Percentiles rank a stretch among this genome's conserved stretches.
These are phyloP conservation scores for Psilocybe sp. DNA, from an alignment of 768 basidiomycete species.

Conservation along the genomic window DNA sequence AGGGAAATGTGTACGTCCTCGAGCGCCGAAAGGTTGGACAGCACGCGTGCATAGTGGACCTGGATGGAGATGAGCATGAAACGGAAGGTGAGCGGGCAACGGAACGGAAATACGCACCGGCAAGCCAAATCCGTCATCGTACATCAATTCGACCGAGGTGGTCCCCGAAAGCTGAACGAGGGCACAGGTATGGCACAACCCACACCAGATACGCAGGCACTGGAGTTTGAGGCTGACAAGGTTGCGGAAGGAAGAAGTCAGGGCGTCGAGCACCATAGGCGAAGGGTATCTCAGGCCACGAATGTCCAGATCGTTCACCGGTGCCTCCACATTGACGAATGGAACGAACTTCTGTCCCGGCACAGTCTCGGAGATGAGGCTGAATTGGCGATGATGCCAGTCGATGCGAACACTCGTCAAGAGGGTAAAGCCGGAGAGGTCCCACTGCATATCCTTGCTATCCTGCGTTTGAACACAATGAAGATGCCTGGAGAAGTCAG, in stretches of 20 bases:
- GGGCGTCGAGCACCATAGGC: conserved; percentile 23
- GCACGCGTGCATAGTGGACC: conserved; percentile 30
- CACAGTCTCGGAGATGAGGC: conserved; percentile 11
- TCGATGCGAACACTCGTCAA: conserved; percentile 24
- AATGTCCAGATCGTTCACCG: conserved; percentile 26
- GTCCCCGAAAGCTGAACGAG: conserved; percentile 21
- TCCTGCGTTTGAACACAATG: conserved; percentile 25
- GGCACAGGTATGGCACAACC: conserved; percentile 31
- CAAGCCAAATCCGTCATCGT: conserved; percentile 30
- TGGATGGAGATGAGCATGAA: conserved; percentile 7
- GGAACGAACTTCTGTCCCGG: conserved; percentile 14
- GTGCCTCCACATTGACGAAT: conserved; percentile 22
- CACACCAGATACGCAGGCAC: conserved; percentile 30
- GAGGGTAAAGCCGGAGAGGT: conserved; percentile 19
- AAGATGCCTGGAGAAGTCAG: conserved; percentile 20
- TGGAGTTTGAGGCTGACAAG: conserved; percentile 23
- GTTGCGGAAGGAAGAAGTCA: conserved; percentile 19
- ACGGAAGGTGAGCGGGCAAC: neutral
- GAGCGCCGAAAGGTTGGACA: conserved; percentile 21
- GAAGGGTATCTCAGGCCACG: conserved; percentile 29
- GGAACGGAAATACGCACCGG: conserved; percentile 22
- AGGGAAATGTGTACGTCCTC: conserved; percentile 29
- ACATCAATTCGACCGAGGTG: conserved; percentile 22
- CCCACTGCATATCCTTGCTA: conserved; percentile 17
- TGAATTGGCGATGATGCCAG: conserved; percentile 18